Evolutionary conservation across 176 grass and related monocot genomes (phyloP), one percentile per base, ranked within the genome.

Genomic region (Carex parvula): DNA sequence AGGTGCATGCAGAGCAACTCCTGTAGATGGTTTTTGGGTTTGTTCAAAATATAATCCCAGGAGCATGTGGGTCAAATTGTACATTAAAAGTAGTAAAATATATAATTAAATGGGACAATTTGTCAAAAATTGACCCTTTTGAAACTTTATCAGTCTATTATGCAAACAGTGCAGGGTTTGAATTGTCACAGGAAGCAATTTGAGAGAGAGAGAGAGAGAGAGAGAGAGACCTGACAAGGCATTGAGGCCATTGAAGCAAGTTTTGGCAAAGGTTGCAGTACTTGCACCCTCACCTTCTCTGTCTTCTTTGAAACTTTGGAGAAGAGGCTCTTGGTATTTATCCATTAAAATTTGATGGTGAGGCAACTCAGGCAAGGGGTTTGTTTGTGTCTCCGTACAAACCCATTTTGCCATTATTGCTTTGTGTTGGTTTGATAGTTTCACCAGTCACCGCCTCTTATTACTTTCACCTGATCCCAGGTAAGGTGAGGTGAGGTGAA

Each of bases 201-300:
- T 32, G 52, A 67, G 74, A 66, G 64, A 37, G 54, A n/a, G 17
- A 24, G 63, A 22, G 70, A 61, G 75, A 66, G 65, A 39, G 54
- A 20, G 17, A 26, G 64, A 26, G 71, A 56, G 13, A 89, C 93
- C 93, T 69, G 91, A 92, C 33, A 95, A 86, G 67, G 87, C 91
- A 88, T 95, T 95, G 82, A 95, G 91, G 61, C 93, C 93, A 75
- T 95, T 95, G 85, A 92, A 95, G 73, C 89, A 92, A 75, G 93
- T 95, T 15, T 89, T 86, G 7, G 89, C 54, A 84, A 90, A 95
- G 64, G 44, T 86, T 0, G 92, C 87, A 44, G 41, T 44, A 71
- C 46, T 10, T 11, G 65, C 83, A 71, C 67, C 80, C 64, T 17
- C 29, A 11, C 58, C 84, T 41, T 82, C 58, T 82, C 18, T 7